A percentile compares a stretch with the other conserved stretches of the same genome.
Evolutionary conservation across 1,284 basidiomycete species (phyloP).

Genomic region (Boletus holoroseus): DNA sequence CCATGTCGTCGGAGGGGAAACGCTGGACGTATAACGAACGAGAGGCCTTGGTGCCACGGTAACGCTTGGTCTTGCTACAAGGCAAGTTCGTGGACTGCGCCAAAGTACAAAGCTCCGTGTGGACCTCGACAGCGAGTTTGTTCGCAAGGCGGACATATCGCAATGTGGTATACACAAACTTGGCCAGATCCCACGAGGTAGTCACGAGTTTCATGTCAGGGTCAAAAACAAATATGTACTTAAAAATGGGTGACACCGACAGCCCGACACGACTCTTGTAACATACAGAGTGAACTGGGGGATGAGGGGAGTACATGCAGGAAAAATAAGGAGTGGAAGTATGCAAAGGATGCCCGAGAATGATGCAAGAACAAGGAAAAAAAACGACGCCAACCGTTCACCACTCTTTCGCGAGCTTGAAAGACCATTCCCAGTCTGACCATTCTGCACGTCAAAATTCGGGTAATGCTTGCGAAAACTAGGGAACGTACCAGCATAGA

Average conservation of each 20-base stretch:
- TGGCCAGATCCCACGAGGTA: neutral
- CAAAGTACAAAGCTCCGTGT: neutral
- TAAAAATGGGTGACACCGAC: conserved; percentile 11
- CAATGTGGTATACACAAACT: neutral
- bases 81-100: neutral
- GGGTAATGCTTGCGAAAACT: neutral
- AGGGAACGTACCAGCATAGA: conserved; percentile 61
- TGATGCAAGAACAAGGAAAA: conserved; percentile 14
- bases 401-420: conserved; percentile 83
- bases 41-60: neutral
- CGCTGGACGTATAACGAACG: conserved; percentile 19
- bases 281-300: conserved; percentile 20
- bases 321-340: conserved; percentile 19
- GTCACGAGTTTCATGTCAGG: neutral
- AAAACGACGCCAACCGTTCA: conserved; percentile 28
- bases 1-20: conserved; percentile 46
- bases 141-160: conserved; percentile 16
- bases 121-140: neutral
- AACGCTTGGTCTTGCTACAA: neutral
- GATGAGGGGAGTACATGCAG: conserved; percentile 28
- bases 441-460: conserved; percentile 5
- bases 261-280: conserved; percentile 11
- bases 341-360: conserved; percentile 29
- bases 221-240: neutral
- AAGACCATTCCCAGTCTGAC: conserved; percentile 77